Conservation (phyloP, 2,329 filamentous ascomycete genomes). For the Colletotrichum viniferum region DNA sequence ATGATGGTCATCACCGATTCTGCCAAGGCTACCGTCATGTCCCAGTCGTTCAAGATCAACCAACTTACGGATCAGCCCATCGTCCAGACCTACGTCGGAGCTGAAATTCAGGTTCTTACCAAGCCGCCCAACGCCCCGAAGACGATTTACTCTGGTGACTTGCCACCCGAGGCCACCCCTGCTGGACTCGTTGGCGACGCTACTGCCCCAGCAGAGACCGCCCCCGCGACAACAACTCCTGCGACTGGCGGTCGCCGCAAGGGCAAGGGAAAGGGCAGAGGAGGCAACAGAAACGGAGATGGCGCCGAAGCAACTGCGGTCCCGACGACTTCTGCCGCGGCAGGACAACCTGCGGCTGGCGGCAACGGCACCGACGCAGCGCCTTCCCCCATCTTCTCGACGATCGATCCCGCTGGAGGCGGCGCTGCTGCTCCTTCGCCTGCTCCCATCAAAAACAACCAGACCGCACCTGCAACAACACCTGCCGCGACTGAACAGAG, state of each 20-base stretch:
- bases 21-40: conserved; percentile 8
- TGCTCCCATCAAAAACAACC: background rate
- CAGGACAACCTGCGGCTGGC: background rate
- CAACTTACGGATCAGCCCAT: conserved; percentile 12
- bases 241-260: background rate
- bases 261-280: background rate
- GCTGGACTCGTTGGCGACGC: background rate
- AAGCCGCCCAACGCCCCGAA: conserved; percentile 1
- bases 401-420: background rate
- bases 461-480: background rate
- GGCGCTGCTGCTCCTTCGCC: background rate
- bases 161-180: conserved; percentile 1
- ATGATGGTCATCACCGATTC: conserved; percentile 26
- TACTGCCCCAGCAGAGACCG: background rate
- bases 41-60: conserved; percentile 20
- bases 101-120: background rate
- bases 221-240: background rate
- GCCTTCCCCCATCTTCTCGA: background rate
- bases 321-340: background rate
- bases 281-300: background rate
- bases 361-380: background rate
- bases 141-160: background rate
- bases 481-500: background rate
- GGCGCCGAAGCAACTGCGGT: background rate
- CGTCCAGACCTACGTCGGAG: background rate